Evolutionary conservation across 331 rosid species (phyloP), one percentile per base, ranked within the genome.

Genomic region (Rosa hybrid): DNA sequence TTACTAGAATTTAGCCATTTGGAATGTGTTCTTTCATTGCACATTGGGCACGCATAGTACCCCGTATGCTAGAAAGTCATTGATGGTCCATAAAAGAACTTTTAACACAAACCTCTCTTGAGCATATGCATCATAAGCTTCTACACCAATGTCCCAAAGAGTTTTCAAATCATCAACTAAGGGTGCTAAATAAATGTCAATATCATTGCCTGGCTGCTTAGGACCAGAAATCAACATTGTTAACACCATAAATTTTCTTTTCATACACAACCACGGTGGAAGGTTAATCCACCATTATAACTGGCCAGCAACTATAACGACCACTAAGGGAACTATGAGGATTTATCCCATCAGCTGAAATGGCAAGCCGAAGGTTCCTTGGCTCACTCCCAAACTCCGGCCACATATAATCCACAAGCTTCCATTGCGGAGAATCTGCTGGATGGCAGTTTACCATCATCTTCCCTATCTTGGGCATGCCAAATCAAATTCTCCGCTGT

Each of bases 161-260:
- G 13, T 16, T 13, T 78, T 48, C 3, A 78, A 12, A 17, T 68
- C 81, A 65, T 78, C 74, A 14, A 78, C n/a, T 0, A 78, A 12
- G 17, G 50, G 75, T 17, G 27, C 74, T 16, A 77, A 77, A 17
- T 30, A 77, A 17, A 77, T 62, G 27, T 77, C 38, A 27, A 77
- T 77, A 20, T 77, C 74, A 38, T 78, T 78, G 1, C 65, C 7
- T 7, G 65, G 49, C 30, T 77, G 81, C 34, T 46, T 77, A 12
- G 74, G 80, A 11, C 80, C 13, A 3, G 34, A 77, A 23, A 77
- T 77, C 49, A 63, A 45, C 72, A 65, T 45, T 4, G 46, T 46
- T 46, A 76, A 17, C 34, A 30, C 2, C 3, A 30, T 30, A n/a
- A n/a, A 30, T 2, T 30, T 30, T 30, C 34, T 30, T 30, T 30